Base-by-base conservation (phyloP, 208 protist genomes). In the Angomonas desouzai region DNA sequence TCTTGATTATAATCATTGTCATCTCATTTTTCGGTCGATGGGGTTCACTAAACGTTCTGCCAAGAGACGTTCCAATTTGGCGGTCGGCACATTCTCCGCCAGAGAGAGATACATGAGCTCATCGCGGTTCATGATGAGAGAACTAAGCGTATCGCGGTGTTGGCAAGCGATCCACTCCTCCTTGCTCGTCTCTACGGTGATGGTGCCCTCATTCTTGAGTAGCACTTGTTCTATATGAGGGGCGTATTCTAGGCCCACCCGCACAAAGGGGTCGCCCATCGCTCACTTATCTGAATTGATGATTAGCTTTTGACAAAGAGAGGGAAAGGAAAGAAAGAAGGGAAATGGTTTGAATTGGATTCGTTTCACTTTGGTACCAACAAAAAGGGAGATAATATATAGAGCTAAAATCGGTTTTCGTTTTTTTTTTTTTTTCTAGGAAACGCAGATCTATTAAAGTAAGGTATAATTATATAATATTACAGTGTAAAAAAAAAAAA, bases 211-310 rank as follows among this genome's bases (percentile, higher is more conserved):
- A 45, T 96, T 68, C 51, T 81, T 77, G 32, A 95, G 79, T 43
- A 96, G 72, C 20, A 87, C 85, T 70, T 85, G 68, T 69, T 96
- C 89, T 56, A 93, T 77, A 56, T 93, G 83, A 16, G 86, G 82
- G 48, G 85, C 76, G 55, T 93, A 96, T 68, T 87, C 74, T 61
- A 96, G 64, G 1, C 89, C 89, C 16, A 87, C 86, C 0, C 85
- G 79, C 49, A 96, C 89, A 72, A 92, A 93, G 2, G 89, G 89
- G 58, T 96, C 89, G n/a, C 89, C 89, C 89, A 96, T 79, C 9
- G 29, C 6, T 59, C n/a, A 43, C 18, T 65, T 28, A n/a, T 67
- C 3, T 48, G n/a, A n/a, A n/a, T n/a, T n/a, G n/a, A n/a, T n/a
- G n/a, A n/a, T n/a, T n/a, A n/a, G n/a, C n/a, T n/a, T n/a, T n/a